Conservation (phyloP, 2,329 filamentous ascomycete species). For the Aspergillus ibericus region DNA sequence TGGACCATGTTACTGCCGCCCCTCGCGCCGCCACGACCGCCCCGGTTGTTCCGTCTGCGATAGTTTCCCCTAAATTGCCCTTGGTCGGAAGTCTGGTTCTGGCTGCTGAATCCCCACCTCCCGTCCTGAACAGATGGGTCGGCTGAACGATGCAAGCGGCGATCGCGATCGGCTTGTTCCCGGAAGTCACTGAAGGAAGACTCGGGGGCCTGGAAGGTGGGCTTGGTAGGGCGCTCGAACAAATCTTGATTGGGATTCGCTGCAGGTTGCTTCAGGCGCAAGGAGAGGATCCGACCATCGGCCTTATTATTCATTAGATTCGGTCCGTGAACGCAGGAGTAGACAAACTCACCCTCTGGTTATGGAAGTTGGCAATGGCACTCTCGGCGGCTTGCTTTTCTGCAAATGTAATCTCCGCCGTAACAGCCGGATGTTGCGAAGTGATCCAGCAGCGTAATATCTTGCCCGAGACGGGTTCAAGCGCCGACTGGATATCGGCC, state of each 20-base stretch:
- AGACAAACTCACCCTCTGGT: slow-evolving; percentile 53
- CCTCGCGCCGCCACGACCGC: slow-evolving; percentile 13
- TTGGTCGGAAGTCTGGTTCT: slow-evolving; percentile 13
- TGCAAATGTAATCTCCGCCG: slow-evolving; percentile 60
- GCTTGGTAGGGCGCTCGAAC: slow-evolving; percentile 15
- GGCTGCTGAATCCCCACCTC: slow-evolving; percentile 38
- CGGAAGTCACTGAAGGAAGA: slow-evolving; percentile 37
- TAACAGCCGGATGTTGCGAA: slow-evolving; percentile 56
- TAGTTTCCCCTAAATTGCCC: slow-evolving; percentile 7
- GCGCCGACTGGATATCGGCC: slow-evolving; percentile 63
- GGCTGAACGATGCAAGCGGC: slow-evolving; percentile 35
- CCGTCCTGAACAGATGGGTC: slow-evolving; percentile 41
- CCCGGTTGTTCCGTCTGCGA: slow-evolving; percentile 15
- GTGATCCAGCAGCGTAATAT: slow-evolving; percentile 57
- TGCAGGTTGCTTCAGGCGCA: slow-evolving; percentile 51
- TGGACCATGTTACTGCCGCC: slow-evolving; percentile 13
- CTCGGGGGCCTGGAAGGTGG: slow-evolving; percentile 6
- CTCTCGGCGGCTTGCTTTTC: slow-evolving; percentile 58
- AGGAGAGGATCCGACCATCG: slow-evolving; percentile 60
- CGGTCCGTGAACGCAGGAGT: background rate
- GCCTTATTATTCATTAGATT: slow-evolving; percentile 46
- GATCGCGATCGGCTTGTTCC: slow-evolving; percentile 43
- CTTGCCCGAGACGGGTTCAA: slow-evolving; percentile 54
- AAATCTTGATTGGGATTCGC: slow-evolving; percentile 6
- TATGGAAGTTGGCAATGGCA: slow-evolving; percentile 62